Evolutionary conservation across 345 rosid species (phyloP).

Genomic region (Pistacia integerrima): DNA sequence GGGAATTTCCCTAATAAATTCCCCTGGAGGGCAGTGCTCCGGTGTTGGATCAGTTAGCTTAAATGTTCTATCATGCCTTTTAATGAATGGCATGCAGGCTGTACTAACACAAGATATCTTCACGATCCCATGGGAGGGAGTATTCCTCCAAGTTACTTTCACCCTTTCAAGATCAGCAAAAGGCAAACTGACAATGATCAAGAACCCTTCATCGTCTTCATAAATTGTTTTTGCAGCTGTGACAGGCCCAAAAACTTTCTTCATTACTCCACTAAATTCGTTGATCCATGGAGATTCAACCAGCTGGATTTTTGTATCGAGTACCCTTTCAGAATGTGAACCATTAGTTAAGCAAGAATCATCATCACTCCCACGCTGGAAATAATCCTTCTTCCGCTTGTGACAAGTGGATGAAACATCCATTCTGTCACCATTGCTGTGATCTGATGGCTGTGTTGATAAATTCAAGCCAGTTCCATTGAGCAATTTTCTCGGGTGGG

Average conservation of each 20-base stretch:
- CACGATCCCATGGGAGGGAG: constrained; percentile 69
- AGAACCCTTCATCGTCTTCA: constrained; percentile 72
- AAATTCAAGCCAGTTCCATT: constrained; percentile 58
- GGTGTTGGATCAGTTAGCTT: constrained; percentile 89
- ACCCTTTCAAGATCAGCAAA: constrained; percentile 77
- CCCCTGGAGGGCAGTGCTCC: constrained; percentile 95
- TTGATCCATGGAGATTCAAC: constrained; percentile 57
- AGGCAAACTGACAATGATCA: constrained; percentile 77
- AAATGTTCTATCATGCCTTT: constrained; percentile 78
- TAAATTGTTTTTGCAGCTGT: constrained; percentile 83
- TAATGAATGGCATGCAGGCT: constrained; percentile 71
- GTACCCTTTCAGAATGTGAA: constrained; percentile 41
- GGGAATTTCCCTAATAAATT: constrained; percentile 73
- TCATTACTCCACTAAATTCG: constrained; percentile 75
- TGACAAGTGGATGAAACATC: constrained; percentile 37
- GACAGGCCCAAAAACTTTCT: constrained; percentile 72
- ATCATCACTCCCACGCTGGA: constrained; percentile 43
- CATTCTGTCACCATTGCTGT: constrained; percentile 39
- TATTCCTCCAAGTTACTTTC: constrained; percentile 89
- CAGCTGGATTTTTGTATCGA: constrained; percentile 49
- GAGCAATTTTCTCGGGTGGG: constrained; percentile 45
- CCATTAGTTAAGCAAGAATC: constrained; percentile 43
- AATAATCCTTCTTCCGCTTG: constrained; percentile 61
- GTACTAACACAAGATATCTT: constrained; percentile 83
- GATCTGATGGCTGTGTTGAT: constrained; percentile 62